These are phyloP conservation scores for Micractinium sp. DNA, from an alignment of 139 green algal genomes.

Conservation along the genomic window DNA sequence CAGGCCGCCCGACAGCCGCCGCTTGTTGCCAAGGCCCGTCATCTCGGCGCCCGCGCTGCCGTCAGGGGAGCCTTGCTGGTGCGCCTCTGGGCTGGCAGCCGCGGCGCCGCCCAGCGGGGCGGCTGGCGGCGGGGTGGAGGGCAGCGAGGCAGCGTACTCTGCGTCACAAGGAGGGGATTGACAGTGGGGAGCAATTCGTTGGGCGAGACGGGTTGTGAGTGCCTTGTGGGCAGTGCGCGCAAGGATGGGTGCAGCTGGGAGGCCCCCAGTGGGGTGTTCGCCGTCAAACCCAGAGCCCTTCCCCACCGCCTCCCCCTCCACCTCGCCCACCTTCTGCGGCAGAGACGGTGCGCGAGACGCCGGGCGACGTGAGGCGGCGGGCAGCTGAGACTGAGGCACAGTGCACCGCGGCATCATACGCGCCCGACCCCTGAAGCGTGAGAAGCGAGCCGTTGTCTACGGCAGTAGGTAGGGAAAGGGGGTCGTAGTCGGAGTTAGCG, in stretches of 20 bases:
- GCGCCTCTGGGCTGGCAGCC: neutral
- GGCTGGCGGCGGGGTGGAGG: neutral
- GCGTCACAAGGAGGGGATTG: neutral
- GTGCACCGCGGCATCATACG: slow-evolving; percentile 91
- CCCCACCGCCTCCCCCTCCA: neutral
- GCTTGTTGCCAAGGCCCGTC: neutral
- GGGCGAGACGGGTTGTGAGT: neutral
- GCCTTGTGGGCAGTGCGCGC: neutral
- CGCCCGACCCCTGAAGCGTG: slow-evolving; percentile 84
- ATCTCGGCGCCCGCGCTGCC: neutral
- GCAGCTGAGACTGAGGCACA: slow-evolving; percentile 88
- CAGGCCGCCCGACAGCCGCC: slow-evolving; percentile 20
- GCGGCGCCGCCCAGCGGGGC: slow-evolving; percentile 12
- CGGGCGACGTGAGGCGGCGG: slow-evolving; percentile 57
- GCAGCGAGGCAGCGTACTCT: slow-evolving; percentile 10
- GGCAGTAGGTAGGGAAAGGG: neutral
- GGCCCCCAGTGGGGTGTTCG: too few relatives aligned
- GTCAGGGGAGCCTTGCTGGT: neutral
- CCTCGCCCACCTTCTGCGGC: neutral
- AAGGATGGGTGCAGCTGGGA: neutral
- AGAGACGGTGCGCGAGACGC: slow-evolving; percentile 27
- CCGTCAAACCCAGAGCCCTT: neutral
- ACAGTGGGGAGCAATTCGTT: neutral
- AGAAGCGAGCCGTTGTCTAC: slow-evolving; percentile 70
- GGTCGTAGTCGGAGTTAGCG: neutral